Conservation (phyloP, 2,329 filamentous ascomycete genomes). For the Blastomyces percursus region DNA sequence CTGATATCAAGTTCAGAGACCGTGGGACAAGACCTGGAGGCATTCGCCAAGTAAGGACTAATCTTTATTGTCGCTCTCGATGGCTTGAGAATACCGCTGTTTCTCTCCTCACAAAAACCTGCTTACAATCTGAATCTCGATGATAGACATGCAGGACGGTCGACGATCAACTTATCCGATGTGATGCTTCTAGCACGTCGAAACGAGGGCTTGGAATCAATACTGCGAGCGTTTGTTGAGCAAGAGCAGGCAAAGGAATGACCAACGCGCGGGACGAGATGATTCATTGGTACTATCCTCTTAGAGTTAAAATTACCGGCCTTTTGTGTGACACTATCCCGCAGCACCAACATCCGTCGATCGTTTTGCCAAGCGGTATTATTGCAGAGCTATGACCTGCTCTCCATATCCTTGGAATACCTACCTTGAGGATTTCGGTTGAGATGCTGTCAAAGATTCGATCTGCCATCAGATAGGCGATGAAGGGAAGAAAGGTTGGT, state of each 20-base stretch:
- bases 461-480: not conserved
- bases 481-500: not conserved
- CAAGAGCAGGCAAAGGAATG: slow-evolving; percentile 12
- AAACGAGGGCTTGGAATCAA: slow-evolving; percentile 70
- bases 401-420: not conserved
- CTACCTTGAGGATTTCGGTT: not conserved
- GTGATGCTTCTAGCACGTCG: slow-evolving; percentile 76
- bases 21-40: slow-evolving; percentile 50
- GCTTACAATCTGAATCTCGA: not conserved
- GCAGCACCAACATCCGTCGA: not conserved
- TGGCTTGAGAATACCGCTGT: not conserved
- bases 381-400: not conserved
- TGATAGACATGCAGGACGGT: slow-evolving; percentile 65
- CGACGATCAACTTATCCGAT: slow-evolving; percentile 71
- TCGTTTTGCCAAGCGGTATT: not conserved
- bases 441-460: not conserved
- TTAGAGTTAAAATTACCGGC: not conserved
- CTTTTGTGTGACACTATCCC: not conserved
- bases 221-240: slow-evolving; percentile 45
- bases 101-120: not conserved
- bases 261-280: not conserved
- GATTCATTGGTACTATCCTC: not conserved
- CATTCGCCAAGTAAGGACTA: slow-evolving; percentile 43
- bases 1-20: slow-evolving; percentile 33
- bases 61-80: not conserved